Base-by-base conservation (phyloP, 768 basidiomycete genomes). In the Mycena venus region DNA sequence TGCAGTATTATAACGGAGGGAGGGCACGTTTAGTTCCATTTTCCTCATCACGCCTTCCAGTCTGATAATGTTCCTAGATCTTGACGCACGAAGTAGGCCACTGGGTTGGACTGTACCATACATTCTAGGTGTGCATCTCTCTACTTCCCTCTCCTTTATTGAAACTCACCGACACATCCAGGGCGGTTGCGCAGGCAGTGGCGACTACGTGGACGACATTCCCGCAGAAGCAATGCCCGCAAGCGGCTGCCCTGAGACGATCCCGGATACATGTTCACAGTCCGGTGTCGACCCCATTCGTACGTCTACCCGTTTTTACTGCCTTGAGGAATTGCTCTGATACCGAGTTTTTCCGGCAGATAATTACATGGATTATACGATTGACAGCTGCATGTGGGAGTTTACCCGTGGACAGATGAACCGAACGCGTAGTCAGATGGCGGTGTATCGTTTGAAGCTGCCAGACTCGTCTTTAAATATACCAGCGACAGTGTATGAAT, bases 61-160 rank as follows among this genome's bases (percentile, higher is more conserved):
- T 17, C 36, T 47, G 29, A 29, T 4, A 6, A 51, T 31, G 80
- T 17, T 29, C 53, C 4, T 73, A 87, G 80, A 91, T 88, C 53
- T 76, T 88, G 72, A 89, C 87, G 17, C 91, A 91, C 78, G 91
- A 91, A 80, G 87, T 85, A 59, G 89, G 90, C n/a, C 90, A 91
- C 82, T 91, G 90, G 90, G 82, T 90, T 71, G 90, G 90, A 31
- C 84, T 91, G 29, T 90, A 86, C 81, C 90, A 91, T 82, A 90
- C 90, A 29, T 91, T 90, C 87, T 87, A 91, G 78, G 88, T 88
- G 49, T 89, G 86, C 82, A 55, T 38, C 44, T 77, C 31, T 21
- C 10, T 36, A 23, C 11, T 15, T 75, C 60, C 70, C 17, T 74
- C 71, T 75, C 56, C 82, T 87, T 14, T 25, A 89, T 77, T 85